Percentiles rank a stretch among this genome's conserved stretches.
These are phyloP conservation scores for Colletotrichum sublineola DNA, from an alignment of 2,329 filamentous ascomycete genomes.

Conservation along the genomic window DNA sequence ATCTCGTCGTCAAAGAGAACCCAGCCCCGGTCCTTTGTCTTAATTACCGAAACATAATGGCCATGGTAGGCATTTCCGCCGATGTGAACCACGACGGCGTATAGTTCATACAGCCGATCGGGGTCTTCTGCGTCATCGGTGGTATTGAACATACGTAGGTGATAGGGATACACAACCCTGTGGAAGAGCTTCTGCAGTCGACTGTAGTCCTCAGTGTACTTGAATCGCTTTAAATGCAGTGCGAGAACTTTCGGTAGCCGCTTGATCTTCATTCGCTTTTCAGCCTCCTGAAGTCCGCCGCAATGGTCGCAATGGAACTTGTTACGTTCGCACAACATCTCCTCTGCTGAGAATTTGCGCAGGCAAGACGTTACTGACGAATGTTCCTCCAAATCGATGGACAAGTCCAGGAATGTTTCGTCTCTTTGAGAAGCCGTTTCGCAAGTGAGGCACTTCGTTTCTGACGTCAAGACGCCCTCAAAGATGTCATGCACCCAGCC, in stretches of 20 bases:
- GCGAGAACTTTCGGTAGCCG: slow-evolving; percentile 90
- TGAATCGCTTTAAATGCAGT: slow-evolving; percentile 95
- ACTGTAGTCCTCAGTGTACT: slow-evolving; percentile 96
- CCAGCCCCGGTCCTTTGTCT: slow-evolving; percentile 96
- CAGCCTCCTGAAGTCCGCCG: slow-evolving; percentile 94
- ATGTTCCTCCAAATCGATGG: slow-evolving; percentile 94
- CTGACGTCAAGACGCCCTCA: slow-evolving; percentile 92
- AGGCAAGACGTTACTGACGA: slow-evolving; percentile 96
- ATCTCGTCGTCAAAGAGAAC: slow-evolving; percentile 97
- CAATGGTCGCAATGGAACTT: slow-evolving; percentile 99
- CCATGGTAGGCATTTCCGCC: slow-evolving; percentile 97
- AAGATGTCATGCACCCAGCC: slow-evolving; percentile 98
- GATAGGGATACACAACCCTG: slow-evolving; percentile 95
- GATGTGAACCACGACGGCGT: slow-evolving; percentile 97
- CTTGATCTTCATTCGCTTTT: slow-evolving; percentile 99
- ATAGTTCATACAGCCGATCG: slow-evolving; percentile 94
- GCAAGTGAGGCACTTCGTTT: slow-evolving; percentile 96
- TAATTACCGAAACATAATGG: slow-evolving; percentile 98
- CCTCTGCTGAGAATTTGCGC: slow-evolving; percentile 95
- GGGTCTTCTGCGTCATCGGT: slow-evolving; percentile 95
- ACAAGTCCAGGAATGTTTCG: slow-evolving; percentile 95
- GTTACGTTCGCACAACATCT: slow-evolving; percentile 98
- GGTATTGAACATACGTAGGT: slow-evolving; percentile 96
- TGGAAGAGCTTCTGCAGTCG: slow-evolving; percentile 97
- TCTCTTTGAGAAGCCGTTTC: slow-evolving; percentile 96